phyloP scores from a whole-genome alignment of 2,329 filamentous ascomycete species.

The Xylaria sp. region DNA sequence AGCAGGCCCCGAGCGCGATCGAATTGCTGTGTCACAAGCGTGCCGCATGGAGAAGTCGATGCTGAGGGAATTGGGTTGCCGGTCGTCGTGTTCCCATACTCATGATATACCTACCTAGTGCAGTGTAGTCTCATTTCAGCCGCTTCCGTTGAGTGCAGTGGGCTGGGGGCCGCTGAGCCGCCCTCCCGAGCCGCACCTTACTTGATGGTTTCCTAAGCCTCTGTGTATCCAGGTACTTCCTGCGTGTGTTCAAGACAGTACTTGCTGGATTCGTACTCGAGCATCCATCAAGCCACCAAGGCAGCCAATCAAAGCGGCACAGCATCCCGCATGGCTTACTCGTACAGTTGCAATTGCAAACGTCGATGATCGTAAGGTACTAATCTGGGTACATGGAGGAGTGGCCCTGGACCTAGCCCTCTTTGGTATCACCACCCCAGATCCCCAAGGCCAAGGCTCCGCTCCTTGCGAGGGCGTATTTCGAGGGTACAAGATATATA shows the following conservation, averaged over 20 bases:
- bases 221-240: constrained; percentile 12
- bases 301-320: constrained; percentile 27
- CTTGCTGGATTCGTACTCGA: constrained; percentile 5
- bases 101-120: constrained; percentile 10
- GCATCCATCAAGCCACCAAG: not conserved
- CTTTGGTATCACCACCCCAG: constrained; percentile 13
- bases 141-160: constrained; percentile 31
- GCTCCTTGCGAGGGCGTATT: constrained; percentile 20
- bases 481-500: constrained; percentile 11
- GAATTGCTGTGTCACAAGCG: constrained; percentile 15
- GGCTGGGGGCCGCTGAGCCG: constrained; percentile 40
- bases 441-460: constrained; percentile 19
- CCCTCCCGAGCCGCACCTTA: constrained; percentile 42
- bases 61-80: not conserved
- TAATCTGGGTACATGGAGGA: not conserved
- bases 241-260: not conserved
- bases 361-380: constrained; percentile 12
- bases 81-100: constrained; percentile 31
- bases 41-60: not conserved
- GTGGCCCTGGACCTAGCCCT: not conserved
- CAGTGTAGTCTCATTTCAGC: constrained; percentile 34
- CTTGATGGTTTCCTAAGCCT: constrained; percentile 29
- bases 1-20: constrained; percentile 6
- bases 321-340: constrained; percentile 12
- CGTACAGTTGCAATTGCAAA: constrained; percentile 8